These are phyloP conservation scores for Mycena capillaripes DNA, from an alignment of 768 basidiomycete species.

Conservation along the genomic window DNA sequence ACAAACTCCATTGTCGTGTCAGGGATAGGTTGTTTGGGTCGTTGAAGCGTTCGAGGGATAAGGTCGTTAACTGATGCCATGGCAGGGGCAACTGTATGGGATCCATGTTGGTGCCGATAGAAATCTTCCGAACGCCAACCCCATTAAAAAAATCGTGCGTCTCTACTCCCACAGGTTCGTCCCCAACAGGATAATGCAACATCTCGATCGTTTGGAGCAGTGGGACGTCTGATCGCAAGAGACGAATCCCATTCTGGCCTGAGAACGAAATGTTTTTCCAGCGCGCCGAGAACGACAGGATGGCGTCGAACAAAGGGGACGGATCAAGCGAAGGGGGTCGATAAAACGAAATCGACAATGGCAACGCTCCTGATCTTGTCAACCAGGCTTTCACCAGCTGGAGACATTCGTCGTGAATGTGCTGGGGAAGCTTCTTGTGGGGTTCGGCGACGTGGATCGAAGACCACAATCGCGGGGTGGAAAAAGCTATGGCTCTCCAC, in stretches of 20 bases:
- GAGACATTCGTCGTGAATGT: background rate
- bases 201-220: background rate
- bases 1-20: background rate
- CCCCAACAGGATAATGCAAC: background rate
- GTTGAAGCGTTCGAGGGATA: background rate
- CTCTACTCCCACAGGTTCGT: background rate
- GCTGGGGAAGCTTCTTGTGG: background rate
- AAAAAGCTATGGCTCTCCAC: slow-evolving; percentile 42
- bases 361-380: slow-evolving; percentile 7
- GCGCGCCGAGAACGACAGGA: background rate
- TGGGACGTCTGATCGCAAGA: background rate
- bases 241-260: background rate
- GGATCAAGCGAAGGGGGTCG: background rate
- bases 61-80: background rate
- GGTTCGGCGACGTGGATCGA: slow-evolving; percentile 26
- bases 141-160: background rate
- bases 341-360: slow-evolving; percentile 18
- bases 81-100: background rate
- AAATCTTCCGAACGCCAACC: background rate
- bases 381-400: slow-evolving; percentile 6
- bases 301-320: background rate
- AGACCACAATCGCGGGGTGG: slow-evolving; percentile 46
- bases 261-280: slow-evolving; percentile 9
- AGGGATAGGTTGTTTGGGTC: too few species aligned
- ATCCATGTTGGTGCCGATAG: background rate